phyloP scores from a whole-genome alignment of 2,329 filamentous ascomycete genomes.

The Aspergillus melleus region DNA sequence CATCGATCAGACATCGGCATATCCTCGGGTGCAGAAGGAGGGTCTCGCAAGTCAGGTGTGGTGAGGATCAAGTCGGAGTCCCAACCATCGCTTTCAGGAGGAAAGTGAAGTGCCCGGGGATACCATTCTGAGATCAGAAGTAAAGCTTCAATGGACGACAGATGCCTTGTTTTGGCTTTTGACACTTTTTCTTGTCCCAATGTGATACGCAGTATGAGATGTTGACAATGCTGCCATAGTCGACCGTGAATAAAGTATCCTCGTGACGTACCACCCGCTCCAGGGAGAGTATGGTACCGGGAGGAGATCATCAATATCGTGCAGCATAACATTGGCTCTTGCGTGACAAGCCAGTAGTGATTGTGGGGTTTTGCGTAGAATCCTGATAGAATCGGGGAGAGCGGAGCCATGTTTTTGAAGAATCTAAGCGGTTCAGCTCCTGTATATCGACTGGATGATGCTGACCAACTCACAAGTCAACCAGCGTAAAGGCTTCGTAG shows the following conservation, averaged over 20 bases:
- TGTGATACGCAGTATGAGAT: slow-evolving; percentile 52
- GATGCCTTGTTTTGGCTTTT: slow-evolving; percentile 48
- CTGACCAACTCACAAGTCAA: slow-evolving; percentile 42
- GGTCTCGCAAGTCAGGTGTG: slow-evolving; percentile 40
- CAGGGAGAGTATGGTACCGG: slow-evolving; percentile 45
- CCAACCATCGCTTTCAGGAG: slow-evolving; percentile 54
- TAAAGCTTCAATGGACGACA: slow-evolving; percentile 54
- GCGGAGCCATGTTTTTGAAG: slow-evolving; percentile 48
- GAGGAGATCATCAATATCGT: slow-evolving; percentile 56
- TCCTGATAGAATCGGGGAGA: slow-evolving; percentile 51
- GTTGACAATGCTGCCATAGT: slow-evolving; percentile 54
- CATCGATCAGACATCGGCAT: slow-evolving; percentile 41
- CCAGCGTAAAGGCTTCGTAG: slow-evolving; percentile 51
- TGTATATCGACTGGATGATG: no score
- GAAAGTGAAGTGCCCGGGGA: slow-evolving; percentile 53
- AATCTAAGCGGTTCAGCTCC: slow-evolving; percentile 28
- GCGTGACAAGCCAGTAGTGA: slow-evolving; percentile 49
- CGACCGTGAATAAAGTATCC: slow-evolving; percentile 53
- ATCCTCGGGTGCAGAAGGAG: slow-evolving; percentile 31
- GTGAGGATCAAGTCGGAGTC: slow-evolving; percentile 52
- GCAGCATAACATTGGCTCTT: slow-evolving; percentile 54
- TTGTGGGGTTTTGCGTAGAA: slow-evolving; percentile 50
- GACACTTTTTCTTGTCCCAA: slow-evolving; percentile 54
- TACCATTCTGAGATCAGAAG: slow-evolving; percentile 57
- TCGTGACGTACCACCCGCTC: slow-evolving; percentile 43